Evolutionary conservation across 140 eudicot genomes (phyloP).

Genomic region (Bidens hawaiensis): DNA sequence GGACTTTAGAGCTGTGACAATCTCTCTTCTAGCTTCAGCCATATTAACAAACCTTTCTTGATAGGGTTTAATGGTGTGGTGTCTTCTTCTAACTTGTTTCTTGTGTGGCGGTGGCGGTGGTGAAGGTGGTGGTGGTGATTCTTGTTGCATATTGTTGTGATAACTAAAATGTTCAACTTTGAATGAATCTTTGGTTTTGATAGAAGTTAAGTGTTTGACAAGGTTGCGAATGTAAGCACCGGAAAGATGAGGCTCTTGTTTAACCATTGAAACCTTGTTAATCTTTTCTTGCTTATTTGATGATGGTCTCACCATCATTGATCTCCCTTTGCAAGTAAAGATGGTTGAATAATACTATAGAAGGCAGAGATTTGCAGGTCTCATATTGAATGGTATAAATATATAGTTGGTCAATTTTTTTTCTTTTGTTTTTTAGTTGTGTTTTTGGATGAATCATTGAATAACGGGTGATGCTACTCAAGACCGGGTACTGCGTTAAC

Average conservation of each 20-base stretch:
- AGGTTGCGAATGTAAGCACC: conserved; percentile 92
- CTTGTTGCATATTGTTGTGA: conserved; percentile 24
- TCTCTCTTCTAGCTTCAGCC: conserved; percentile 93
- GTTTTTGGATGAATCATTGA: too few relatives aligned
- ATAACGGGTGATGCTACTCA: too few relatives aligned
- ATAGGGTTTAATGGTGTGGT: conserved; percentile 79
- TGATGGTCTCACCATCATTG: too few relatives aligned
- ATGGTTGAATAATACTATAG: conserved; percentile 26
- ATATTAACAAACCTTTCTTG: conserved; percentile 86
- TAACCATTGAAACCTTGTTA: conserved; percentile 26
- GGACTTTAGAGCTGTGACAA: conserved; percentile 79
- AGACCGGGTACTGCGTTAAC: too few relatives aligned
- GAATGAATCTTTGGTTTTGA: conserved; percentile 59
- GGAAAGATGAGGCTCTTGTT: conserved; percentile 68
- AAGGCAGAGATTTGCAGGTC: conserved; percentile 41
- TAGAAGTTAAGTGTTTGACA: conserved; percentile 63
- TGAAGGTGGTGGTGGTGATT: conserved; percentile 31
- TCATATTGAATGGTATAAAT: conserved; percentile 51
- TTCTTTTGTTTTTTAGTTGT: too few relatives aligned
- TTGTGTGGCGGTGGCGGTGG: conserved; percentile 44
- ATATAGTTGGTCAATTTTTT: conserved; percentile 53
- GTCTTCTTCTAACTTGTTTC: conserved; percentile 78
- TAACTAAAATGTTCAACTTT: conserved; percentile 18
- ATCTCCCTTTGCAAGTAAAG: too few relatives aligned
- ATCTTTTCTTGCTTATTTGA: conserved; percentile 29